Evolutionary conservation across 2,329 filamentous ascomycete genomes (phyloP), one percentile per base, ranked within the genome.

Genomic region (Neophaeococcomyces aloes): DNA sequence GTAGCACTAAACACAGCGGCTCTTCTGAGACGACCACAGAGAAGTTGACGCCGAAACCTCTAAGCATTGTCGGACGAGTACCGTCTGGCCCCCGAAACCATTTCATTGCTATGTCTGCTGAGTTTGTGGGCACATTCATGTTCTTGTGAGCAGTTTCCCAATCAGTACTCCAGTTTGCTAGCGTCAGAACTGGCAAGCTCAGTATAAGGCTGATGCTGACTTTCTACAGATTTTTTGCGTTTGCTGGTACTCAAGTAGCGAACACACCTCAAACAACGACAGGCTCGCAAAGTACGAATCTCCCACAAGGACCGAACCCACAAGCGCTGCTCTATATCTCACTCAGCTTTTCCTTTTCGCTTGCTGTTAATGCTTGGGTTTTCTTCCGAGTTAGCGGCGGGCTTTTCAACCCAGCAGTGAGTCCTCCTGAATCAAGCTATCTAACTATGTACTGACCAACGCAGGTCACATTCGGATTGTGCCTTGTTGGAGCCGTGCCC

Each of bases 401-500:
- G 2, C 55, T 72, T 13, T 74, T 74, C 53, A 74, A 73, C 45
- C 71, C 70, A 2, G 63, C 61, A 32, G 67, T 27, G 23, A 27
- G 23, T 27, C 23, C 23, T 27, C 10, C 23, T 70, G 62, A 38
- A 23, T 2, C 11, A 15, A 18, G 21, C 29, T n/a, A 44, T 13
- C 19, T 19, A 21, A 32, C 15, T n/a, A 32, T 10, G 35, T 27
- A 37, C 42, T 51, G 45, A 51, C 29, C 30, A 68, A 66, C 66
- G 10, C 23, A 27, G 23, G 23, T 73, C n/a, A 78, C 78, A 0
- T 59, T 82, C 1, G 76, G 71, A 1, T 69, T 82, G 15, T 67
- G 70, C n/a, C 63, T 81, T 3, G 70, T 75, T 38, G 75, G 76
- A 2, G 74, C 71, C 3, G 64, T 81, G 33, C 65, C 65, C n/a